These are phyloP conservation scores for Termitomyces heimii DNA, from an alignment of 768 basidiomycete species.

Conservation along the genomic window DNA sequence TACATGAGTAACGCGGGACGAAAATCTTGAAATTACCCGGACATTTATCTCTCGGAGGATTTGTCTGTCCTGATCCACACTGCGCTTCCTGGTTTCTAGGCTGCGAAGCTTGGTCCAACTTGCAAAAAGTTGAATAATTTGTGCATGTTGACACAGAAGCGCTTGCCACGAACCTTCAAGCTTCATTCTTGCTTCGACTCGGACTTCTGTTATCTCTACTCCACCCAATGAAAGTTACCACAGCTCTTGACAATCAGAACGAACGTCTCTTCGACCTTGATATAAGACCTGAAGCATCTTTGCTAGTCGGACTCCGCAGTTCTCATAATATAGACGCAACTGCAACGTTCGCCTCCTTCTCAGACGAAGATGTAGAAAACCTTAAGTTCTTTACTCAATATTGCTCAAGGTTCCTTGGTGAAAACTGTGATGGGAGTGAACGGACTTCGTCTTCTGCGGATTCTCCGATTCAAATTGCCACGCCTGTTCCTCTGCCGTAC, in stretches of 20 bases:
- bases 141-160: not conserved
- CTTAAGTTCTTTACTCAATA: not conserved
- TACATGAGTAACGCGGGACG: too few species aligned
- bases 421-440: not conserved
- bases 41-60: too few species aligned
- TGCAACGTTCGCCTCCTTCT: not conserved
- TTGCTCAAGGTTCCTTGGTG: not conserved
- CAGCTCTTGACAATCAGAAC: not conserved
- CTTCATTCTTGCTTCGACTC: not conserved
- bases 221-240: not conserved
- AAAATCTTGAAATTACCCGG: too few species aligned
- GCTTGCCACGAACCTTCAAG: not conserved
- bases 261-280: not conserved
- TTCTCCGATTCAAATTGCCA: constrained; percentile 15
- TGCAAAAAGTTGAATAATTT: not conserved
- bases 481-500: constrained; percentile 25
- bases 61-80: too few species aligned
- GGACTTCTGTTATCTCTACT: not conserved
- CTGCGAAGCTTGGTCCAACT: too few species aligned
- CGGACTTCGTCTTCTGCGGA: not conserved
- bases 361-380: not conserved
- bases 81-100: too few species aligned
- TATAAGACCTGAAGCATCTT: not conserved
- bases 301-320: not conserved
- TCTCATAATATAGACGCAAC: not conserved